A percentile compares a stretch with the other conserved stretches of the same genome.
Evolutionary conservation across 805 yeast genomes (phyloP).

Genomic region (Candida railenensis): DNA sequence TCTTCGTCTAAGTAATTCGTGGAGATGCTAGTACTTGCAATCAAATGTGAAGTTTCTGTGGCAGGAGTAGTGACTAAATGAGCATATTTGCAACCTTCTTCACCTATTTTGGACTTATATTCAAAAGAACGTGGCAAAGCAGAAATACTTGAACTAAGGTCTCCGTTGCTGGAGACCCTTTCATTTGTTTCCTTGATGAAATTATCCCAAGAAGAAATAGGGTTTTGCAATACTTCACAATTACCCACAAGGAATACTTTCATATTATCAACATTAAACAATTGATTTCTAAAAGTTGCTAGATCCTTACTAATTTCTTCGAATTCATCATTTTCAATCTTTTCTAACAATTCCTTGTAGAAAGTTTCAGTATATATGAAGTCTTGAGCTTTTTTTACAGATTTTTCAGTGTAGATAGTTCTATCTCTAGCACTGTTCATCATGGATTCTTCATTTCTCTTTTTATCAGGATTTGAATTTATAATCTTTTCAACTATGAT

Average conservation of each 20-base stretch:
- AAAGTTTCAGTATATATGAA: constrained; percentile 60
- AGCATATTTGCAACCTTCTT: constrained; percentile 51
- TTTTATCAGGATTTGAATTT: constrained; percentile 59
- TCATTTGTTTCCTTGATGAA: constrained; percentile 22
- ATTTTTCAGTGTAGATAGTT: constrained; percentile 52
- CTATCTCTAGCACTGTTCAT: constrained; percentile 61
- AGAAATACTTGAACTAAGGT: constrained; percentile 10
- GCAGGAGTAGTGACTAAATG: constrained; percentile 73
- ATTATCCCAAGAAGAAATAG: constrained; percentile 58
- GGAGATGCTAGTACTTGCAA: constrained; percentile 60
- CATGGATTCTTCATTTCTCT: constrained; percentile 64
- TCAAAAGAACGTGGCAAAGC: constrained; percentile 53
- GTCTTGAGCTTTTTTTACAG: constrained; percentile 68
- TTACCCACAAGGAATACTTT: constrained; percentile 75
- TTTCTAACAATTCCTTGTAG: constrained; percentile 41
- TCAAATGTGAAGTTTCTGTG: constrained; percentile 75
- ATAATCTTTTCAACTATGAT: constrained; percentile 62
- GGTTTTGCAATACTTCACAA: constrained; percentile 46
- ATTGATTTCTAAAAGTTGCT: constrained; percentile 47
- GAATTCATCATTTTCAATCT: constrained; percentile 56
- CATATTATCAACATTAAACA: constrained; percentile 59
- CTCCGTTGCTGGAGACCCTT: constrained; percentile 3
- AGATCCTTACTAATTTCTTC: constrained; percentile 47
- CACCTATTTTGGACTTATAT: constrained; percentile 58
- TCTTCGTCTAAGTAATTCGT: constrained; percentile 48